These are phyloP conservation scores for Sporisorium reilianum DNA, from an alignment of 1,284 basidiomycete species.

Conservation along the genomic window DNA sequence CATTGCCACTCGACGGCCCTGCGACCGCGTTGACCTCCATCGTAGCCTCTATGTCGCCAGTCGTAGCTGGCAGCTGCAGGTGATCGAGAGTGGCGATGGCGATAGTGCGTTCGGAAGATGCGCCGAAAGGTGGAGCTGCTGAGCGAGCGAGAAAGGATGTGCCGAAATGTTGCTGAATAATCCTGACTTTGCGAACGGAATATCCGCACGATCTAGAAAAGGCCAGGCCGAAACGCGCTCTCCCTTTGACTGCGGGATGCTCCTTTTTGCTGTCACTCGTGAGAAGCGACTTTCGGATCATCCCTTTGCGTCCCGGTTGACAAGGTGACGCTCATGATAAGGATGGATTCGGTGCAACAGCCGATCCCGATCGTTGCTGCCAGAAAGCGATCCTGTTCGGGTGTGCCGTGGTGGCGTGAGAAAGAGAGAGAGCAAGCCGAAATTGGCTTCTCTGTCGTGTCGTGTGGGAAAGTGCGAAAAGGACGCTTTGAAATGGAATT, in stretches of 20 bases:
- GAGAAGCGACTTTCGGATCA: background rate
- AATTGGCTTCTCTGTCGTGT: background rate
- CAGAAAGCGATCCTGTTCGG: background rate
- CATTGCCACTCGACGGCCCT: constrained; percentile 17
- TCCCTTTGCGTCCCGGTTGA: background rate
- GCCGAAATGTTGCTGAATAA: constrained; percentile 8
- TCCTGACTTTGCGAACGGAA: background rate
- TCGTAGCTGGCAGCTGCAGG: background rate
- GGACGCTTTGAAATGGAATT: background rate
- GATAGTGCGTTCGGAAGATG: constrained; percentile 6
- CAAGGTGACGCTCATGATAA: background rate
- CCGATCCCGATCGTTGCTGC: background rate
- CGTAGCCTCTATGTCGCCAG: background rate
- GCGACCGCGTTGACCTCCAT: constrained; percentile 33
- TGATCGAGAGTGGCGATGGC: background rate
- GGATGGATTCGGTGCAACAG: background rate
- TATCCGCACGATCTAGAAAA: no score
- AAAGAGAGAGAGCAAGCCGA: no score
- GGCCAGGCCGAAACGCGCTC: constrained; percentile 5
- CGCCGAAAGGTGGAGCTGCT: constrained; percentile 10
- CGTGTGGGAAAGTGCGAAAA: background rate
- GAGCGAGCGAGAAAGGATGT: background rate
- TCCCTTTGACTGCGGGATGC: constrained; percentile 12
- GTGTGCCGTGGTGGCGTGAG: background rate
- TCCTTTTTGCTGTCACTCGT: background rate